Conservation (phyloP, 2,329 filamentous ascomycete species). For the Fusarium pseudograminearum region DNA sequence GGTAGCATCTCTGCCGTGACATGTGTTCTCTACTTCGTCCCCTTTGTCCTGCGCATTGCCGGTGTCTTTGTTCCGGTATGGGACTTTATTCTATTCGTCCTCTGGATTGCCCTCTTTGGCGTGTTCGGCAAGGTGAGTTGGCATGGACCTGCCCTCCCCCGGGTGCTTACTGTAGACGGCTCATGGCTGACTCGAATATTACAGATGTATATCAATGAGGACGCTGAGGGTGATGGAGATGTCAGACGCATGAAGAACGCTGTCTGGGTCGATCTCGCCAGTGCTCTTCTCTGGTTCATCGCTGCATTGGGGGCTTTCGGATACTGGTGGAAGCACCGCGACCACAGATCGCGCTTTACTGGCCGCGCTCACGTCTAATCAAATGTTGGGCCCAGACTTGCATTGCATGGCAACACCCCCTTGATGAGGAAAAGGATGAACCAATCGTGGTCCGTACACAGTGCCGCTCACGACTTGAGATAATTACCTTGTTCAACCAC, state of each 20-base stretch:
- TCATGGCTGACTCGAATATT: constrained; percentile 27
- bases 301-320: constrained; percentile 66
- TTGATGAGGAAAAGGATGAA: constrained; percentile 9
- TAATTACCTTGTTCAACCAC: neutral
- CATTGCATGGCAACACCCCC: neutral
- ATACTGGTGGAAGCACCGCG: constrained; percentile 70
- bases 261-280: constrained; percentile 84
- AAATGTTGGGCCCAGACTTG: neutral
- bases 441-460: constrained; percentile 7
- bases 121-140: constrained; percentile 75
- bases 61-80: constrained; percentile 69
- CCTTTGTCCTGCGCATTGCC: constrained; percentile 67
- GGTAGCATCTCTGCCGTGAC: constrained; percentile 75
- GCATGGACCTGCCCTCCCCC: neutral
- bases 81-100: constrained; percentile 78
- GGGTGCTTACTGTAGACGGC: constrained; percentile 5
- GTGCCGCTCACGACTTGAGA: constrained; percentile 11
- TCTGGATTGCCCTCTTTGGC: constrained; percentile 86
- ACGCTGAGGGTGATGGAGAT: constrained; percentile 71
- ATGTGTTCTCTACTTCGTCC: constrained; percentile 72
- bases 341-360: constrained; percentile 67
- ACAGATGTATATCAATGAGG: constrained; percentile 77
- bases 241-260: constrained; percentile 85
- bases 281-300: constrained; percentile 80
- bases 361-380: constrained; percentile 67